Conservation (phyloP, 148 eudicot species). For the Spergularia marina region DNA sequence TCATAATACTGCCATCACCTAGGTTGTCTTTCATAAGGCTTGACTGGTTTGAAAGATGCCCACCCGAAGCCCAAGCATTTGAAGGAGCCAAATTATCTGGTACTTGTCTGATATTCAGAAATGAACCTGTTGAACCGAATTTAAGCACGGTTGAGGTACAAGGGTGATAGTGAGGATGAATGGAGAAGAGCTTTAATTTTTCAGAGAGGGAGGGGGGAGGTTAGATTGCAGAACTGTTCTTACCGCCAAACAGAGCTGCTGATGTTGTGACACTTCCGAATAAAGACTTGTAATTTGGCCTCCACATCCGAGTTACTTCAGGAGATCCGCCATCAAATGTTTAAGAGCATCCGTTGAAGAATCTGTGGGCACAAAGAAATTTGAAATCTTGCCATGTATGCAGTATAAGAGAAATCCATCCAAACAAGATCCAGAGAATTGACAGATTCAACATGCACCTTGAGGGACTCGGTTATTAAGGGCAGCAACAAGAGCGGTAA, state of each 20-base stretch:
- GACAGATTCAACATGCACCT: constrained; percentile 6
- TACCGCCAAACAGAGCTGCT: too few relatives aligned
- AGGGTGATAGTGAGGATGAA: too few relatives aligned
- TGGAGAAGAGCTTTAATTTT: too few relatives aligned
- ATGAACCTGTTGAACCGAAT: neutral
- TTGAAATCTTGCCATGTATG: too few relatives aligned
- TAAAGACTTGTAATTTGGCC: too few relatives aligned
- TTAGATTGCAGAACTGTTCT: too few relatives aligned
- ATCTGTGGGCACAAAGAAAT: too few relatives aligned
- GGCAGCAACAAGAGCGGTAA: neutral
- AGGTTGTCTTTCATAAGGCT: constrained; percentile 6
- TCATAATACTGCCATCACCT: constrained; percentile 10
- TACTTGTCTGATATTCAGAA: neutral
- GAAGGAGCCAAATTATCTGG: constrained; percentile 2
- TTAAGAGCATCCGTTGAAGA: too few relatives aligned
- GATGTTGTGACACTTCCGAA: too few relatives aligned
- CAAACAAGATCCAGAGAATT: neutral
- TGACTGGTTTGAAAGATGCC: neutral
- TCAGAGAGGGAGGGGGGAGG: too few relatives aligned
- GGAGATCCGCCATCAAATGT: too few relatives aligned
- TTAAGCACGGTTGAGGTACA: neutral
- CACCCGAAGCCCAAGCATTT: neutral
- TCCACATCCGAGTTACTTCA: too few relatives aligned
- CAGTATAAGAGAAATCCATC: neutral
- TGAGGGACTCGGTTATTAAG: neutral